Conservation (phyloP, 257 asterid species). For the Nyctanthes arbortristis region DNA sequence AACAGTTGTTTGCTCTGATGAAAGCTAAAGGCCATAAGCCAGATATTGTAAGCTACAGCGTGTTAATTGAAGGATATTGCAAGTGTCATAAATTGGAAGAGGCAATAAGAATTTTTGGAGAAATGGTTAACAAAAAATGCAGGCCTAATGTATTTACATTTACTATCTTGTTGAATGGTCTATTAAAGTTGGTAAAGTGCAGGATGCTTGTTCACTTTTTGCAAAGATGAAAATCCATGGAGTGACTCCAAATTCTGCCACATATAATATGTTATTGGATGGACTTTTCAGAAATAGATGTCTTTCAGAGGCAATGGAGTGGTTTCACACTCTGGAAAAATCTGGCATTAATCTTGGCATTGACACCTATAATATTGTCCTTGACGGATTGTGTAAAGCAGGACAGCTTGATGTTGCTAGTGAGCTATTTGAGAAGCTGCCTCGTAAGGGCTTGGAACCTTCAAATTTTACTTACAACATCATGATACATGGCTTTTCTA, state of each 20-base stretch:
- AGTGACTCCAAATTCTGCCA: too few species aligned
- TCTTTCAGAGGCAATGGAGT: slow-evolving; percentile 51
- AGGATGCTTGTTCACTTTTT: too few species aligned
- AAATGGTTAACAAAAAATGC: slow-evolving; percentile 63
- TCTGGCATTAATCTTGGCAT: slow-evolving; percentile 40
- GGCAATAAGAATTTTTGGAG: slow-evolving; percentile 52
- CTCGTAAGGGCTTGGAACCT: too few species aligned
- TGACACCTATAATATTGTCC: slow-evolving; percentile 43
- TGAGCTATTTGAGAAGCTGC: slow-evolving; percentile 40
- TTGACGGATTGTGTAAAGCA: slow-evolving; percentile 60
- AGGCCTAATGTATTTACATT: slow-evolving; percentile 32
- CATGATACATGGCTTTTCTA: too few species aligned
- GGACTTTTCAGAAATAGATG: slow-evolving; percentile 57
- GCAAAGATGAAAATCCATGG: too few species aligned
- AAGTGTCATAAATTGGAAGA: too few species aligned
- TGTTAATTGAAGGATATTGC: too few species aligned
- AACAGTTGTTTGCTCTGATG: too few species aligned
- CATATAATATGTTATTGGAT: too few species aligned
- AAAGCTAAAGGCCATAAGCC: too few species aligned
- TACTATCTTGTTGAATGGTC: slow-evolving; percentile 40
- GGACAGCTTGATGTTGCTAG: slow-evolving; percentile 64
- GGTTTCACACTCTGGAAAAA: slow-evolving; percentile 48
- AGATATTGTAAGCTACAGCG: too few species aligned
- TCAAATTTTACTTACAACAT: too few species aligned
- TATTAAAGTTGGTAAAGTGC: slow-evolving; percentile 47